Conservation (phyloP, 306 rosid species). For the Cicer yamashitae region DNA sequence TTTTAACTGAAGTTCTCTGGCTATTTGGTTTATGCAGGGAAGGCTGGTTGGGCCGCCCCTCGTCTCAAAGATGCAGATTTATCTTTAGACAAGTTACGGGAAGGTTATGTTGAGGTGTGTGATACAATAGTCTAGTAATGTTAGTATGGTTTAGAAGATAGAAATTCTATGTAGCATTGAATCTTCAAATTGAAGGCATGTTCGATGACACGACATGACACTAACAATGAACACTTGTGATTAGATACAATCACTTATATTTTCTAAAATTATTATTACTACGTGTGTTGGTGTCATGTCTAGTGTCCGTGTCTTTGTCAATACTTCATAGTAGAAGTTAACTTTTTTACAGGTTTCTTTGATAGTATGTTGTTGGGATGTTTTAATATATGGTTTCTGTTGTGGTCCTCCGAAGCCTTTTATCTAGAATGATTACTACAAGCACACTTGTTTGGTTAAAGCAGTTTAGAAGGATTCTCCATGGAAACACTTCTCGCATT, state of each 20-base stretch:
- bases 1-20: slow-evolving; percentile 38
- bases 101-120: slow-evolving; percentile 87
- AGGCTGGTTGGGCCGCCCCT: slow-evolving; percentile 91
- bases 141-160: slow-evolving; percentile 35
- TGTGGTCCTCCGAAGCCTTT: background rate
- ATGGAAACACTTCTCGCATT: slow-evolving; percentile 10
- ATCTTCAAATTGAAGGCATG: no score
- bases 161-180: background rate
- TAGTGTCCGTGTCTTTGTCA: no score
- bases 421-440: slow-evolving; percentile 32
- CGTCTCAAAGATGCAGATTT: slow-evolving; percentile 89
- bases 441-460: background rate
- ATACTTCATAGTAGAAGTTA: background rate
- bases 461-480: slow-evolving; percentile 19
- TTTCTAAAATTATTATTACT: no score
- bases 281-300: no score
- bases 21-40: slow-evolving; percentile 61
- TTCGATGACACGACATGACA: no score
- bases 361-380: slow-evolving; percentile 20
- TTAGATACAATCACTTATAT: no score
- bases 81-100: slow-evolving; percentile 82
- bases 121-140: slow-evolving; percentile 25
- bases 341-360: slow-evolving; percentile 9
- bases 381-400: background rate
- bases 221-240: no score